Evolutionary conservation across 495 filamentous ascomycete species (phyloP).

Genomic region (Cenococcum geophilum): DNA sequence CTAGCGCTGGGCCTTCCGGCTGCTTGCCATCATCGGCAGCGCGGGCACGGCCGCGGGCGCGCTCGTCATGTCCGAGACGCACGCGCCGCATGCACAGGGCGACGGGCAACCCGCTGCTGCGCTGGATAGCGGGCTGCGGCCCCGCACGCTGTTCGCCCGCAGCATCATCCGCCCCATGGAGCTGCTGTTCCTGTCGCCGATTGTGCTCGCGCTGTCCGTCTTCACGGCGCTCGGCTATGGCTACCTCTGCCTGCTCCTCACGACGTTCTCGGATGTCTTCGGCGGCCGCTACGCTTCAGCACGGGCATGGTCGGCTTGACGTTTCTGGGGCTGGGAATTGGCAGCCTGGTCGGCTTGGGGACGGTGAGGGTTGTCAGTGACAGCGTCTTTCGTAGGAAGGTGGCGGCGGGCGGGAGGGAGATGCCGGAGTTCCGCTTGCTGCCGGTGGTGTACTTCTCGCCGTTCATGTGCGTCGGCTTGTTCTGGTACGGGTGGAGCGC

Average conservation of each 20-base stretch:
- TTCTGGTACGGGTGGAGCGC: too few species aligned
- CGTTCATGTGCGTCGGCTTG: too few species aligned
- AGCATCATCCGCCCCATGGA: slow-evolving; percentile 19
- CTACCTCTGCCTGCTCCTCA: slow-evolving; percentile 41
- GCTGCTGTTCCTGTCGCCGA: slow-evolving; percentile 40
- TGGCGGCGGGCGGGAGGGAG: too few species aligned
- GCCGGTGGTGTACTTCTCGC: too few species aligned
- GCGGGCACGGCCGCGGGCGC: background rate
- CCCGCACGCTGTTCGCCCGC: slow-evolving; percentile 4
- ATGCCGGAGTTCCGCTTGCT: too few species aligned
- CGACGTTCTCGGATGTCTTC: slow-evolving; percentile 24
- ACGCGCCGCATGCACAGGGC: slow-evolving; percentile 16
- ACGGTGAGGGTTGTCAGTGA: too few species aligned
- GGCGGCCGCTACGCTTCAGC: too few species aligned
- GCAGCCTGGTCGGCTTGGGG: too few species aligned
- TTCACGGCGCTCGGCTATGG: slow-evolving; percentile 39
- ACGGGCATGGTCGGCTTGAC: too few species aligned
- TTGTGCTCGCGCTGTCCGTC: slow-evolving; percentile 36
- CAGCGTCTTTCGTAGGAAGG: too few species aligned
- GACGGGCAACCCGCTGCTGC: slow-evolving; percentile 20
- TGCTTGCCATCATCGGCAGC: slow-evolving; percentile 29
- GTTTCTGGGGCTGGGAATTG: too few species aligned
- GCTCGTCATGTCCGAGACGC: slow-evolving; percentile 21
- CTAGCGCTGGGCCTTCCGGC: slow-evolving; percentile 33
- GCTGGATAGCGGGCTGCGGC: slow-evolving; percentile 13